Conservation (phyloP, 768 basidiomycete species). For the Leccinum boreale region DNA sequence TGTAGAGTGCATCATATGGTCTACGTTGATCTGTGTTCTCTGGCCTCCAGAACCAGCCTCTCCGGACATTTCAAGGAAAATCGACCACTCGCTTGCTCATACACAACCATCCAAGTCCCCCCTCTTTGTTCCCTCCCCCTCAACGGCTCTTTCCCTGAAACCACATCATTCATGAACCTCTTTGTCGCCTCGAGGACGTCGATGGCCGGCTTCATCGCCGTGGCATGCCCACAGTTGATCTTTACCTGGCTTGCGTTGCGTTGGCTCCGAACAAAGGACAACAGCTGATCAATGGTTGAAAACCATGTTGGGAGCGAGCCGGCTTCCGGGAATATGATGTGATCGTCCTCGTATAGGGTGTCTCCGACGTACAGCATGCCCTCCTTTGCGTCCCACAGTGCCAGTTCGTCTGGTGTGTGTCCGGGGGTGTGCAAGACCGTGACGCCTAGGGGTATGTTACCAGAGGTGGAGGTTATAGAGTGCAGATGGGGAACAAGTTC, state of each 20-base stretch:
- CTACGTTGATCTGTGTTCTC: constrained; percentile 7
- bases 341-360: constrained; percentile 51
- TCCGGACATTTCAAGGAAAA: constrained; percentile 51
- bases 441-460: constrained; percentile 32
- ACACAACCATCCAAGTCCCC: constrained; percentile 42
- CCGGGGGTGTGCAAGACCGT: constrained; percentile 53
- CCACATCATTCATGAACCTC: constrained; percentile 46
- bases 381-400: constrained; percentile 47
- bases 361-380: constrained; percentile 57
- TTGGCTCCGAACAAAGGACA: constrained; percentile 37
- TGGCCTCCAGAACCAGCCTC: constrained; percentile 41
- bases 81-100: constrained; percentile 39
- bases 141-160: constrained; percentile 39
- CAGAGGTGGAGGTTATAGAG: constrained; percentile 24
- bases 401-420: constrained; percentile 58
- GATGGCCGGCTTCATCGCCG: constrained; percentile 42
- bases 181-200: constrained; percentile 42
- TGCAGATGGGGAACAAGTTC: constrained; percentile 43
- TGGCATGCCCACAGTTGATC: constrained; percentile 52
- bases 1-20: background rate
- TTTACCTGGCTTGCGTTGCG: constrained; percentile 28
- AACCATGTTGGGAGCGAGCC: constrained; percentile 54
- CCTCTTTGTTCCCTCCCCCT: constrained; percentile 29
- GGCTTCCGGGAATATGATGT: constrained; percentile 53
- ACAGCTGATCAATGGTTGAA: constrained; percentile 39